Base-by-base conservation (phyloP, 148 eudicot species). In the Dysphania ambrosioides region DNA sequence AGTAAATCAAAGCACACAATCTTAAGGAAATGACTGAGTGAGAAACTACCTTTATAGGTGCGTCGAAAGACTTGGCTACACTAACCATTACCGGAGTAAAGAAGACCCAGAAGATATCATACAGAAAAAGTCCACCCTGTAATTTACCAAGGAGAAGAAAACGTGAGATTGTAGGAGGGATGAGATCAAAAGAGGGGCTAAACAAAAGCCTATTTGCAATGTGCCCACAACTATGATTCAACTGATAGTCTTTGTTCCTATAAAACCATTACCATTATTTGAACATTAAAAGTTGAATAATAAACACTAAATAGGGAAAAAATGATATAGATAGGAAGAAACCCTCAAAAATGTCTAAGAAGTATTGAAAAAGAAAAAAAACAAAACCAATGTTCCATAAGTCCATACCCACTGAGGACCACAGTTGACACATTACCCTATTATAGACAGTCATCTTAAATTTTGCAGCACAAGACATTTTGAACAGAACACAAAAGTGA, bases 21-120 rank as follows among this genome's bases (percentile, higher is more conserved):
- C 62, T n/a, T 23, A 53, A 73, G 41, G 69, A 70, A 86, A 85
- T 77, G 31, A 88, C 97, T 92, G 71, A n/a, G n/a, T 92, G 71
- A 32, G 61, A 74, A 89, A 86, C 78, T 30, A 92, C 99, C 97
- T 95, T 95, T 72, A 95, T 95, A 57, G 99, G 99, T 59, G 99
- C 99, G 81, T 95, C 97, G 69, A 96, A 96, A 69, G 99, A 96
- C 81, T 96, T 96, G 30, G 99, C 99, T 77, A 96, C 99, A 74
- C 97, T 92, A 74, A 96, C 99, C 99, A 96, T 96, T 64, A 96
- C 99, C 26, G 99, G 99, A 47, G 99, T 96, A 73, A 96, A 96
- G 85, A 96, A 96, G 26, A 96, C 99, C 99, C 99, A 96, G 80
- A 96, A 96, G 71, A 96, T 89, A 82, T 96, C 99, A 84, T 96